Conservation (phyloP, 2,329 filamentous ascomycete species). For the Hymenoscyphus fructigenus region DNA sequence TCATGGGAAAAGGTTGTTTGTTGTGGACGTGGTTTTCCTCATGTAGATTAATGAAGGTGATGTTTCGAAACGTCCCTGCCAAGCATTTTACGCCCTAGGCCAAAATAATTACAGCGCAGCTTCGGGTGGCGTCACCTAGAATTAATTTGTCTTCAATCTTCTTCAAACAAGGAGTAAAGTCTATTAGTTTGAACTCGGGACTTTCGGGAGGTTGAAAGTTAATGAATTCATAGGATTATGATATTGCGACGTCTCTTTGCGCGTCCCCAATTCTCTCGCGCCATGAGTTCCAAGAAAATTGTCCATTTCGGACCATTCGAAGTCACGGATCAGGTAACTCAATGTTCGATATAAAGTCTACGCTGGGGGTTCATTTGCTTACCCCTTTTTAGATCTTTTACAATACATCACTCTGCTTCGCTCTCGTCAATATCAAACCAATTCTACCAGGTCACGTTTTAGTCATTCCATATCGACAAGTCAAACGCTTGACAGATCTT, state of each 20-base stretch:
- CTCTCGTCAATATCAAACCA: constrained; percentile 93
- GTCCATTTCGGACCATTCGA: constrained; percentile 75
- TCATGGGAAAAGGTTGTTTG: not conserved
- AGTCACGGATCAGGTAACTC: constrained; percentile 67
- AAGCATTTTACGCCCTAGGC: constrained; percentile 5
- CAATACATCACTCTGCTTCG: constrained; percentile 75
- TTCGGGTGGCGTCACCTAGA: too few relatives aligned
- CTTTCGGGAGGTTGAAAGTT: not conserved
- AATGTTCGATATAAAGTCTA: not conserved
- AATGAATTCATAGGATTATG: constrained; percentile 16
- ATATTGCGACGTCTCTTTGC: constrained; percentile 16
- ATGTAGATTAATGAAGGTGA: constrained; percentile 10
- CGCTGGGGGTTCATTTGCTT: not conserved
- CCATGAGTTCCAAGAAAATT: constrained; percentile 35
- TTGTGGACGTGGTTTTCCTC: constrained; percentile 1
- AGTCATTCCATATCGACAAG: constrained; percentile 70
- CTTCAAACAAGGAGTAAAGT: not conserved
- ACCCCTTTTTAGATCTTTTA: constrained; percentile 72
- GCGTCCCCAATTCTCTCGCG: constrained; percentile 11
- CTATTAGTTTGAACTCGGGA: not conserved
- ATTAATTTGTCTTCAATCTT: not conserved
- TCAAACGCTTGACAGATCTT: constrained; percentile 60
- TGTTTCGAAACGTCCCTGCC: constrained; percentile 10
- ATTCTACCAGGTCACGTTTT: constrained; percentile 91
- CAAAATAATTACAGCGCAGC: not conserved